Conservation (phyloP, 2,329 filamentous ascomycete species). For the Botryotinia convoluta region DNA sequence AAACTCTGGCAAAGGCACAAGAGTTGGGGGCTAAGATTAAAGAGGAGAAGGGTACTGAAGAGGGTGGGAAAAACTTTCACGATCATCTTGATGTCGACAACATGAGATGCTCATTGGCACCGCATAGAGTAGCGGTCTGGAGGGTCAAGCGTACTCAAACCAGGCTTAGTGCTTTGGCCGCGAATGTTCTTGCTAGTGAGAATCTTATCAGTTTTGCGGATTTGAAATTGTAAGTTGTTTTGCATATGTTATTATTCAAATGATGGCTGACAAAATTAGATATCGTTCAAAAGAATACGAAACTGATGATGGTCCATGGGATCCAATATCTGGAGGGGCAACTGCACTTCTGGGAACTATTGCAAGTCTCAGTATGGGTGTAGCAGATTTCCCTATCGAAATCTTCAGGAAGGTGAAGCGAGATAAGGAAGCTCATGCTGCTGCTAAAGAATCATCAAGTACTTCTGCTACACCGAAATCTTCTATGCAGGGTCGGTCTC, state of each 20-base stretch:
- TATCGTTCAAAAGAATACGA: slow-evolving; percentile 65
- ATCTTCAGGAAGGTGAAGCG: slow-evolving; percentile 47
- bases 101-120: slow-evolving; percentile 68
- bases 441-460: slow-evolving; percentile 19
- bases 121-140: slow-evolving; percentile 71
- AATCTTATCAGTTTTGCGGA: slow-evolving; percentile 66
- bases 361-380: slow-evolving; percentile 74
- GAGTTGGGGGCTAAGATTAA: slow-evolving; percentile 58
- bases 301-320: slow-evolving; percentile 73
- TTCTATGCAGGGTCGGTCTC: slow-evolving; percentile 23
- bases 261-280: slow-evolving; percentile 34
- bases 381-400: slow-evolving; percentile 68
- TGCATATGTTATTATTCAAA: neutral
- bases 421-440: slow-evolving; percentile 24
- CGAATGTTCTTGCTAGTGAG: slow-evolving; percentile 63
- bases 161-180: slow-evolving; percentile 69
- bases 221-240: slow-evolving; percentile 62
- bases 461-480: slow-evolving; percentile 23
- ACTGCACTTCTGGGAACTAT: slow-evolving; percentile 80
- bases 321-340: slow-evolving; percentile 75
- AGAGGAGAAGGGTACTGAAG: slow-evolving; percentile 60
- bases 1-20: slow-evolving; percentile 54
- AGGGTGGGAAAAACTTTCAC: slow-evolving; percentile 68
- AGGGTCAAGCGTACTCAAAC: slow-evolving; percentile 65
- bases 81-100: slow-evolving; percentile 63